These are phyloP conservation scores for Alternaria metachromatica DNA, from an alignment of 2,329 filamentous ascomycete species.

Conservation along the genomic window DNA sequence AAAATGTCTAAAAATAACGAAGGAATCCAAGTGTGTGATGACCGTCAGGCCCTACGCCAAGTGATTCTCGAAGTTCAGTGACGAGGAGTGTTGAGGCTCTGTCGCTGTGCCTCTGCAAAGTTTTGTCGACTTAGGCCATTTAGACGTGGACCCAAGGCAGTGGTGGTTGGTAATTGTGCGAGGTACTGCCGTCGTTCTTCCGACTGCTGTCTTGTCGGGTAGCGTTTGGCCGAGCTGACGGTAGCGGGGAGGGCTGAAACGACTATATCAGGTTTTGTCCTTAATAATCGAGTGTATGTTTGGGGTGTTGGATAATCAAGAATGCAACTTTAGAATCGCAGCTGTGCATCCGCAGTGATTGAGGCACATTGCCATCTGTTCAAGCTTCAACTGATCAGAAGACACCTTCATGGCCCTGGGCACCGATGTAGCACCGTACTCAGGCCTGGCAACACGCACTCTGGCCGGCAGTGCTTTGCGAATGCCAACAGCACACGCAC, in stretches of 20 bases:
- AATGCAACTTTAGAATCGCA: neutral
- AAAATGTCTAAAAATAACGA: conserved; percentile 8
- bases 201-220: neutral
- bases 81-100: neutral
- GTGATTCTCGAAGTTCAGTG: conserved; percentile 1
- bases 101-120: neutral
- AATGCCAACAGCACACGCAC: neutral
- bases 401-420: neutral
- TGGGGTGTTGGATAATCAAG: neutral
- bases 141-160: neutral
- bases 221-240: neutral
- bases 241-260: neutral
- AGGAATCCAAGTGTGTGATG: neutral
- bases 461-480: neutral
- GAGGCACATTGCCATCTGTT: neutral
- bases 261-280: neutral
- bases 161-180: conserved; percentile 1
- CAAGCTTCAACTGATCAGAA: neutral
- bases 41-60: conserved; percentile 1
- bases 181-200: conserved; percentile 1
- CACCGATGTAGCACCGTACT: neutral
- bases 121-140: neutral
- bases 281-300: neutral
- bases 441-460: neutral
- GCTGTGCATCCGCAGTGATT: neutral